A percentile compares a stretch with the other conserved stretches of the same genome.
Conservation (phyloP, 257 asterid genomes). For the Rehmannia glutinosa region DNA sequence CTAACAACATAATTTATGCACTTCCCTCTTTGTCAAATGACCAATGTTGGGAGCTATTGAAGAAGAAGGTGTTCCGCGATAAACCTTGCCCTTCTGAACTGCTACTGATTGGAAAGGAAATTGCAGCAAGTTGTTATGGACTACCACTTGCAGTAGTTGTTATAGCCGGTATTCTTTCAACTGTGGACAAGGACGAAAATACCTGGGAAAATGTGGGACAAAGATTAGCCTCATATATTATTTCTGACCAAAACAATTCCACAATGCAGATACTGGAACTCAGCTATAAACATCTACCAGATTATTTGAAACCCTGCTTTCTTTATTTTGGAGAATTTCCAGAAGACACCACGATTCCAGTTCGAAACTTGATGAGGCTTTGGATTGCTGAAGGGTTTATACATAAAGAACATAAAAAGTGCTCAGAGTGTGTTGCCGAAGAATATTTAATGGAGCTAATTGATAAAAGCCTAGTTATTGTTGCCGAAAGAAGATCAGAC, state of each 20-base stretch:
- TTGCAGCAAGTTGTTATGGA: conserved; percentile 14
- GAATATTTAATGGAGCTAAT: too few relatives aligned
- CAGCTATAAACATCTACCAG: conserved; percentile 14
- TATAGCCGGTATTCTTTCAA: too few relatives aligned
- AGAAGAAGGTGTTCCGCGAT: too few relatives aligned
- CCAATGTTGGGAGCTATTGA: too few relatives aligned
- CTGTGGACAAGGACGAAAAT: too few relatives aligned
- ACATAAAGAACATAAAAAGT: neutral
- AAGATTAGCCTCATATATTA: too few relatives aligned
- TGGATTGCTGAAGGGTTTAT: conserved; percentile 20
- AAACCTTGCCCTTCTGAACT: too few relatives aligned
- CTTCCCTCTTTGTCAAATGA: too few relatives aligned
- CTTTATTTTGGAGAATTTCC: conserved; percentile 14
- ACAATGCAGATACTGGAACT: conserved; percentile 4
- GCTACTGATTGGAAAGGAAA: conserved; percentile 10
- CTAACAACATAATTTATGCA: too few relatives aligned
- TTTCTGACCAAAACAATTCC: too few relatives aligned
- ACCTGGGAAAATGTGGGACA: too few relatives aligned
- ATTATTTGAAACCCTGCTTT: conserved; percentile 12
- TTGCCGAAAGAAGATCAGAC: neutral
- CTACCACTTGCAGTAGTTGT: conserved; percentile 17
- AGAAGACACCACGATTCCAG: conserved; percentile 3
- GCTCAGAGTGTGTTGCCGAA: neutral
- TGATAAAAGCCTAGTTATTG: conserved; percentile 1
- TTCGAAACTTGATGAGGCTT: neutral